Percentiles rank a stretch among this genome's conserved stretches.
phyloP scores from a whole-genome alignment of 1,284 basidiomycete species.

The Farysia itapuensis region DNA sequence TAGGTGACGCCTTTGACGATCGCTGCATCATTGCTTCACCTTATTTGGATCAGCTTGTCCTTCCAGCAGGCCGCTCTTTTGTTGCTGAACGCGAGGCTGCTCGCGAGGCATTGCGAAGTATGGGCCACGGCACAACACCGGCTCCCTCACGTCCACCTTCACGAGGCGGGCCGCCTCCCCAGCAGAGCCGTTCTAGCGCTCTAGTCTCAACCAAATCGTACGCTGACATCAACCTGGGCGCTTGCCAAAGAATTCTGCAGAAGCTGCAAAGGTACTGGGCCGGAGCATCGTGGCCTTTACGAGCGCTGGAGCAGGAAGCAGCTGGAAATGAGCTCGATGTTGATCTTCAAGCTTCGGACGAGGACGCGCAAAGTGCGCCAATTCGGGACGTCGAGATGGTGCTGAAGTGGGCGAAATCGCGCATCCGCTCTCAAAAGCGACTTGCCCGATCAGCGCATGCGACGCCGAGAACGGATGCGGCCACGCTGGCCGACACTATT shows the following conservation, averaged over 20 bases:
- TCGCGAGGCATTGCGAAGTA: slow-evolving; percentile 29
- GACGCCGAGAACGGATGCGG: slow-evolving; percentile 17
- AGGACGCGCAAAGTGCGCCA: slow-evolving; percentile 42
- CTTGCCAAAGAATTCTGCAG: slow-evolving; percentile 36
- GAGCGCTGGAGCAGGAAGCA: slow-evolving; percentile 45
- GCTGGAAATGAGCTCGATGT: slow-evolving; percentile 26
- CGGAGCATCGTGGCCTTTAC: slow-evolving; percentile 42
- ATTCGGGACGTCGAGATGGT: slow-evolving; percentile 50
- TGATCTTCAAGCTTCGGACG: slow-evolving; percentile 40
- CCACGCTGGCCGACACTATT: slow-evolving; percentile 7
- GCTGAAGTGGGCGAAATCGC: slow-evolving; percentile 41
- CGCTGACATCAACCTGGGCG: slow-evolving; percentile 40
- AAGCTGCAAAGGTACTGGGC: slow-evolving; percentile 44
- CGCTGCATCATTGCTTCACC: slow-evolving; percentile 35
- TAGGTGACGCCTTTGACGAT: slow-evolving; percentile 39
- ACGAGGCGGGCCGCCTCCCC: slow-evolving; percentile 8
- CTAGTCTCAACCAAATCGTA: slow-evolving; percentile 34
- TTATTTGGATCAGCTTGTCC: slow-evolving; percentile 46
- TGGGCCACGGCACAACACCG: slow-evolving; percentile 36
- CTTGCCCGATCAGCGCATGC: slow-evolving; percentile 16
- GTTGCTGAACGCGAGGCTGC: slow-evolving; percentile 41
- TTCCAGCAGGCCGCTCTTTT: slow-evolving; percentile 43
- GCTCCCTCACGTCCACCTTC: slow-evolving; percentile 25
- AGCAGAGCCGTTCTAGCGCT: slow-evolving; percentile 16
- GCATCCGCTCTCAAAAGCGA: slow-evolving; percentile 17